Evolutionary conservation across 2,329 filamentous ascomycete genomes (phyloP).

Genomic region (Onygenales sp.): DNA sequence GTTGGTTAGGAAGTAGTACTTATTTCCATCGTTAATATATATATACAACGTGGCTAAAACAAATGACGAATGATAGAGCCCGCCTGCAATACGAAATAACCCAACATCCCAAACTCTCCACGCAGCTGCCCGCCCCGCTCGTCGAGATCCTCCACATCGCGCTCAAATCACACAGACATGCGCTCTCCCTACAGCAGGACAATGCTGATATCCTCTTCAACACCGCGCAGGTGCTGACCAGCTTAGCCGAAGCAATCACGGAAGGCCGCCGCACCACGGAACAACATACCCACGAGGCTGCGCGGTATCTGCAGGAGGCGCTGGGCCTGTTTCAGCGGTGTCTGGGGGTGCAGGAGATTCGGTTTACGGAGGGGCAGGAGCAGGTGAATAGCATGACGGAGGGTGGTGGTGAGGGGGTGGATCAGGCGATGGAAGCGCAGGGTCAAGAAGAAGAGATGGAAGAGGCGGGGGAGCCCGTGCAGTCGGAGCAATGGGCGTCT

Average conservation of each 20-base stretch:
- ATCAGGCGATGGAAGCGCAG: constrained; percentile 6
- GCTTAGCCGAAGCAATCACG: constrained; percentile 51
- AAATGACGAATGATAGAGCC: constrained; percentile 40
- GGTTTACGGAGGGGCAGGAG: constrained; percentile 38
- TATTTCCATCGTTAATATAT: background rate
- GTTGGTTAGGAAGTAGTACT: background rate
- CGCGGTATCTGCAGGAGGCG: constrained; percentile 50
- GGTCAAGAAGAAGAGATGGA: constrained; percentile 9
- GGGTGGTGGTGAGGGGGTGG: constrained; percentile 14
- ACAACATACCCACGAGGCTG: constrained; percentile 35
- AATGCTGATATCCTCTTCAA: constrained; percentile 65
- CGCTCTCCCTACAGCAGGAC: constrained; percentile 48
- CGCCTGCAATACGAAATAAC: constrained; percentile 61
- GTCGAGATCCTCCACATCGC: constrained; percentile 50
- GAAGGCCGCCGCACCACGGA: constrained; percentile 42
- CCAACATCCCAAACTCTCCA: constrained; percentile 54
- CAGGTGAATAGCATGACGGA: constrained; percentile 28
- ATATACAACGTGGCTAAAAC: background rate
- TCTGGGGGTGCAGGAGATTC: constrained; percentile 43
- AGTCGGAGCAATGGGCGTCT: constrained; percentile 53
- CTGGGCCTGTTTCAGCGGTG: constrained; percentile 51
- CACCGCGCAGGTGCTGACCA: constrained; percentile 58
- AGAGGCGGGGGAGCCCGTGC: constrained; percentile 20
- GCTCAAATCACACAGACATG: constrained; percentile 54
- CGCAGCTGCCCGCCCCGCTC: constrained; percentile 46